Evolutionary conservation across 2,329 filamentous ascomycete species (phyloP).

Genomic region (Cordyceps cateniannulata): DNA sequence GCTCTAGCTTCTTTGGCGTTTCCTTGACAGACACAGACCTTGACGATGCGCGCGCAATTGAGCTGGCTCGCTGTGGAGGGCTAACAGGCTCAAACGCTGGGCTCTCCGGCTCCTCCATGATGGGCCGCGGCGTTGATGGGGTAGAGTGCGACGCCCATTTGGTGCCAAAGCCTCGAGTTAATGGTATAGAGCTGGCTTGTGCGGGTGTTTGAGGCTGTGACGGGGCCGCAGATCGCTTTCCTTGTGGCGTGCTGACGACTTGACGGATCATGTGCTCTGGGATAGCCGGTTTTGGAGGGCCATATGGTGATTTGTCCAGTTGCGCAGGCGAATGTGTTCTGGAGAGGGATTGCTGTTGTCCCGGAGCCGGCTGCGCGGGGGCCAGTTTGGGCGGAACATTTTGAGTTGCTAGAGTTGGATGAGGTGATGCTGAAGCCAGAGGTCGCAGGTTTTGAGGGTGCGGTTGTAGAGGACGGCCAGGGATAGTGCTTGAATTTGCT

Average conservation of each 20-base stretch:
- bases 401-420: slow-evolving; percentile 18
- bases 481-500: slow-evolving; percentile 13
- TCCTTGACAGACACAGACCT: slow-evolving; percentile 17
- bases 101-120: slow-evolving; percentile 35
- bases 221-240: slow-evolving; percentile 25
- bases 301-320: slow-evolving; percentile 28
- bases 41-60: slow-evolving; percentile 27
- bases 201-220: slow-evolving; percentile 30
- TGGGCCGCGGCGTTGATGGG: slow-evolving; percentile 48
- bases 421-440: slow-evolving; percentile 27
- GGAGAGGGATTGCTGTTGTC: slow-evolving; percentile 21
- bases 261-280: slow-evolving; percentile 37
- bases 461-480: slow-evolving; percentile 17
- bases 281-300: slow-evolving; percentile 30
- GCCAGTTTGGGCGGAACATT: slow-evolving; percentile 26
- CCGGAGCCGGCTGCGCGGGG: slow-evolving; percentile 16
- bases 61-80: slow-evolving; percentile 38
- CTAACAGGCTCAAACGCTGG: slow-evolving; percentile 55
- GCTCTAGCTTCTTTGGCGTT: slow-evolving; percentile 16
- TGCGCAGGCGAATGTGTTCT: slow-evolving; percentile 20
- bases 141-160: slow-evolving; percentile 53
- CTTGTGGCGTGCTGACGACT: slow-evolving; percentile 26
- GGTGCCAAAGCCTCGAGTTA: slow-evolving; percentile 41
- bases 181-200: slow-evolving; percentile 21
- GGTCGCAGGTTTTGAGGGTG: slow-evolving; percentile 22